Conservation (phyloP, 2,329 filamentous ascomycete genomes). For the Pseudogymnoascus sp. region DNA sequence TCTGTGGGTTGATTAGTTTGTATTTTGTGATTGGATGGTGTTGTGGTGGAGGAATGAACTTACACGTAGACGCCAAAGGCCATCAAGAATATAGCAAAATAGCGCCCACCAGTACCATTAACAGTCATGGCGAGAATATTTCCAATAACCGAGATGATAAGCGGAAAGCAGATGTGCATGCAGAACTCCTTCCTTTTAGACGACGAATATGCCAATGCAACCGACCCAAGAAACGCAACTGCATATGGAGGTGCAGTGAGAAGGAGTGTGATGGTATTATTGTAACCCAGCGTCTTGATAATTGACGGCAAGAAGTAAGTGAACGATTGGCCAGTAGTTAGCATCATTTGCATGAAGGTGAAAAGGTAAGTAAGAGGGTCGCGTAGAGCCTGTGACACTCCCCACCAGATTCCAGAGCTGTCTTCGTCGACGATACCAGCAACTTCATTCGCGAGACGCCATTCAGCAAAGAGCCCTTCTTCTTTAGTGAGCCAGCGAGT, state of each 20-base stretch:
- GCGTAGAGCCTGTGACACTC: neutral
- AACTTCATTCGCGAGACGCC: slow-evolving; percentile 32
- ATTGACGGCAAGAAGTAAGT: slow-evolving; percentile 29
- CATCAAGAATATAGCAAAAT: slow-evolving; percentile 14
- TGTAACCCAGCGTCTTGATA: slow-evolving; percentile 25
- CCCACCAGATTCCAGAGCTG: neutral
- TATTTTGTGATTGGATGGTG: neutral
- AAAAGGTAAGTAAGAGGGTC: neutral
- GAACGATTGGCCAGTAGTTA: neutral
- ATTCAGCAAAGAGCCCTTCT: slow-evolving; percentile 45
- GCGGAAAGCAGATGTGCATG: slow-evolving; percentile 12
- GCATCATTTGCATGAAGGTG: neutral
- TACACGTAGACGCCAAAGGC: slow-evolving; percentile 10
- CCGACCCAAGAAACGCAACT: slow-evolving; percentile 23
- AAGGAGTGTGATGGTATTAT: slow-evolving; percentile 23
- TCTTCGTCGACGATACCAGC: neutral
- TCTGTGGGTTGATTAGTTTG: neutral
- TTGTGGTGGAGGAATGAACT: neutral
- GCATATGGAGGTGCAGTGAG: slow-evolving; percentile 31
- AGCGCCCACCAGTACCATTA: slow-evolving; percentile 11
- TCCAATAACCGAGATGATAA: slow-evolving; percentile 12
- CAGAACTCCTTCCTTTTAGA: slow-evolving; percentile 19
- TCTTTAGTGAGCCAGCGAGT: slow-evolving; percentile 43
- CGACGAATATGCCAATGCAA: slow-evolving; percentile 13
- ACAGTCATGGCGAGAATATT: slow-evolving; percentile 13